Evolutionary conservation across 2,329 filamentous ascomycete genomes (phyloP), one percentile per base, ranked within the genome.

Genomic region (Colletotrichum shisoi): DNA sequence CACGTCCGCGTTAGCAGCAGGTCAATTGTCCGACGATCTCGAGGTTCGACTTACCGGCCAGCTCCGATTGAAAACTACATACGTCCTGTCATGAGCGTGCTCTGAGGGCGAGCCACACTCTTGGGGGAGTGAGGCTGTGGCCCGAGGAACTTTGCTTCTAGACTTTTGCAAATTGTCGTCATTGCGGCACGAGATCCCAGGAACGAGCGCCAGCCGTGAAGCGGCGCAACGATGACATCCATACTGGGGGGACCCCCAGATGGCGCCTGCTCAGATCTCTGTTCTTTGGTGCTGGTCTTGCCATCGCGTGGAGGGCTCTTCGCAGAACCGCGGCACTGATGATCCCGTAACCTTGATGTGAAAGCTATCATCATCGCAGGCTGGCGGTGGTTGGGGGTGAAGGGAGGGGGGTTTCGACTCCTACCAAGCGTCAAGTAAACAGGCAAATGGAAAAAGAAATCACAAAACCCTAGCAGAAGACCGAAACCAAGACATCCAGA

Each of bases 21-120:
- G 45, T 7, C 42, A 45, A 46, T 7, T 21, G 9, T 9, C 9
- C 6, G 27, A 27, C 17, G 9, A 2, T 13, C 0, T 8, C 1
- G 6, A 9, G 24, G 15, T 4, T 34, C 1, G 15, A 44, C 66
- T 24, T 67, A 68, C 66, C 57, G 58, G 67, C 69, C 72, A 68
- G 73, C 76, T 79, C 77, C 70, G 77, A 78, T 79, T 79, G 77
- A 79, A 79, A 79, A 79, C 77, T 79, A 78, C 75, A 60, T 72
- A 67, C 51, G 59, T 69, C 48, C 56, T 34, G 57, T 64, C 70
- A 69, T 63, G 49, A 71, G 72, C 72, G 66, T 67, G 11, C 34
- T 37, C 57, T 1, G 45, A 42, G 44, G 49, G 31, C 9, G 24
- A 40, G 39, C 46, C 21, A 1, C 63, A 69, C 71, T 68, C 65